Conservation (phyloP, 768 basidiomycete species). For the Melanogaster broomeanus region DNA sequence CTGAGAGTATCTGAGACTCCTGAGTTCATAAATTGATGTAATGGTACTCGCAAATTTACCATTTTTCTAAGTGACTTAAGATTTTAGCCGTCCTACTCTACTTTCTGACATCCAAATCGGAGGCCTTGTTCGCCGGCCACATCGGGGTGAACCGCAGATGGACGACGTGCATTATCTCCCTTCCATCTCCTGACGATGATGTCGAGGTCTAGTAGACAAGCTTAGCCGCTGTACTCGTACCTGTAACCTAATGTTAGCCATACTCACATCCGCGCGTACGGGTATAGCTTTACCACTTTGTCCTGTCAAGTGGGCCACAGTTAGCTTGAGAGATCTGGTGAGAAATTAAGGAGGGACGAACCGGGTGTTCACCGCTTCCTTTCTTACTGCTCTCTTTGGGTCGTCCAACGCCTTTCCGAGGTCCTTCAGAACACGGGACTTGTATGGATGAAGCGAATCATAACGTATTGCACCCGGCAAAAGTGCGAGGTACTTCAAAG, state of each 20-base stretch:
- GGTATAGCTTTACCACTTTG: constrained; percentile 26
- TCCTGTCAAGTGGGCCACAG: constrained; percentile 15
- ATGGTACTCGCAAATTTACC: no score
- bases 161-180: no score
- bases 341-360: constrained; percentile 17
- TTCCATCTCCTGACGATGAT: no score
- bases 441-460: constrained; percentile 80
- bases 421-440: constrained; percentile 68
- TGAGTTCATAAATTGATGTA: not conserved
- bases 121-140: no score
- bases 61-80: no score
- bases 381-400: constrained; percentile 80
- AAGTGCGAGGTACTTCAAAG: constrained; percentile 71
- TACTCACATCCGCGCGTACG: not conserved
- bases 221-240: constrained; percentile 31
- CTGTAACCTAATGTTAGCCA: constrained; percentile 11
- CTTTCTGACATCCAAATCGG: no score
- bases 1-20: no score
- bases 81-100: no score
- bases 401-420: constrained; percentile 83
- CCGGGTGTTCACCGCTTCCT: constrained; percentile 86
- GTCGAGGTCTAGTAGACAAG: not conserved
- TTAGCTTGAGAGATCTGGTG: constrained; percentile 1
- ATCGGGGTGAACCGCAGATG: no score
- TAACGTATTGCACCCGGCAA: constrained; percentile 81